Evolutionary conservation across 1,284 basidiomycete species (phyloP).

Genomic region (Marasmius tenuissimus): DNA sequence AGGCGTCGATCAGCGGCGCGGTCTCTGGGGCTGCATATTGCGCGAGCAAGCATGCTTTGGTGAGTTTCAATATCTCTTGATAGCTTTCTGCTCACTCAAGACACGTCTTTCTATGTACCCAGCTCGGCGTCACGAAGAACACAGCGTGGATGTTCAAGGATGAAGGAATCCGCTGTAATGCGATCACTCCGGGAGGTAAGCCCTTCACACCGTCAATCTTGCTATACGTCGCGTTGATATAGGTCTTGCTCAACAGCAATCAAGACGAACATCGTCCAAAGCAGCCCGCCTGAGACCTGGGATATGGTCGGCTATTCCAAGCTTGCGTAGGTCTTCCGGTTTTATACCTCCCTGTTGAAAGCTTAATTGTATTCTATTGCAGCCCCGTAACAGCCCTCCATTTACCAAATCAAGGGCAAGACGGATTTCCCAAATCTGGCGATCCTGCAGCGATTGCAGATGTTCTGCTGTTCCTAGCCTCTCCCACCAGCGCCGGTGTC

Average conservation of each 20-base stretch:
- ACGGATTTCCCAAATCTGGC: neutral
- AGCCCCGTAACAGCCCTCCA: neutral
- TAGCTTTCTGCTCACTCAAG: neutral
- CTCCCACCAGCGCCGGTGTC: neutral
- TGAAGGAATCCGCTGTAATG: constrained; percentile 19
- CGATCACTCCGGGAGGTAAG: constrained; percentile 12
- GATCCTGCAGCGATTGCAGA: neutral
- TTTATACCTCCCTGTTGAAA: too few species aligned
- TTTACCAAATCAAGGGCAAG: neutral
- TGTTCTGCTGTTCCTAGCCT: constrained; percentile 2
- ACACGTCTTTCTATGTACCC: neutral
- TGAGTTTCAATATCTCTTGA: neutral
- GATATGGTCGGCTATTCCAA: neutral
- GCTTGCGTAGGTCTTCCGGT: neutral
- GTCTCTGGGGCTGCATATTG: constrained; percentile 18
- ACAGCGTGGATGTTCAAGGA: constrained; percentile 19
- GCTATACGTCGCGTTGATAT: neutral
- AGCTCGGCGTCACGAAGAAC: constrained; percentile 18
- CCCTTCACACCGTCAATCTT: neutral
- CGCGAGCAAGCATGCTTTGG: constrained; percentile 18
- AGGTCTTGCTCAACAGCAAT: neutral
- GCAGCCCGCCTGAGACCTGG: neutral
- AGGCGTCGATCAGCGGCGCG: constrained; percentile 15
- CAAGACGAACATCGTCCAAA: constrained; percentile 1
- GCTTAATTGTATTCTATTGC: neutral